Base-by-base conservation (phyloP, 805 yeast genomes). In the Kodamaea hsintzibuensis region DNA sequence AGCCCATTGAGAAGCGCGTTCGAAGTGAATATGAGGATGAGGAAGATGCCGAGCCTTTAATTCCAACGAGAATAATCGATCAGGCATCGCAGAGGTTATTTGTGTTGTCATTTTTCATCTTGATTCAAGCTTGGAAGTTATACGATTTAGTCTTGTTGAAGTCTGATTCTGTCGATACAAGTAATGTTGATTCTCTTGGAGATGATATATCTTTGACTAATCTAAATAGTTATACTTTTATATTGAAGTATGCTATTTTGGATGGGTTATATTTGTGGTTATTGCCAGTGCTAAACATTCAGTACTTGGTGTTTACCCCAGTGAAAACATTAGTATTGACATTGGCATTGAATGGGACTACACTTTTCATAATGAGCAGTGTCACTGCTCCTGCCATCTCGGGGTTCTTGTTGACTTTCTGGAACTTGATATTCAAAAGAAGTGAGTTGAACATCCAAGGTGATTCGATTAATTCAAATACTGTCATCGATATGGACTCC, bases 121-220 rank as follows among this genome's bases (percentile, higher is more conserved):
- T 88, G 35, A 77, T 93, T n/a, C 98, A 92, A 68, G 82, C 89
- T n/a, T 88, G 88, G 82, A 93, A 95, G 65, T 53, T 89, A 0
- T 89, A 88, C 60, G 96, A 90, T 65, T 69, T 89, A 42, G 70
- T 85, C 35, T 66, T 83, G 18, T 70, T 89, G 54, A 84, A 85
- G 60, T 76, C 81, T 22, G 80, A 76, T 14, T 27, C 33, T 14
- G 33, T 30, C 13, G 44, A 40, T 14, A 8, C 18, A 10, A 25
- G 42, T 6, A 53, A 42, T 19, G 14, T 52, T 59, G 38, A 68
- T 66, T 54, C 40, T 19, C 10, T 54, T 59, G 38, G 69, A 66
- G 50, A 73, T 12, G 55, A 71, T 0, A 52, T 73, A 1, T 69
- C 70, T 3, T 71, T 78, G 55, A 62, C 63, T 63, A 77, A 49